These are phyloP conservation scores for Pontederia paniculata DNA, from an alignment of 176 grass and related monocot genomes.

Conservation along the genomic window DNA sequence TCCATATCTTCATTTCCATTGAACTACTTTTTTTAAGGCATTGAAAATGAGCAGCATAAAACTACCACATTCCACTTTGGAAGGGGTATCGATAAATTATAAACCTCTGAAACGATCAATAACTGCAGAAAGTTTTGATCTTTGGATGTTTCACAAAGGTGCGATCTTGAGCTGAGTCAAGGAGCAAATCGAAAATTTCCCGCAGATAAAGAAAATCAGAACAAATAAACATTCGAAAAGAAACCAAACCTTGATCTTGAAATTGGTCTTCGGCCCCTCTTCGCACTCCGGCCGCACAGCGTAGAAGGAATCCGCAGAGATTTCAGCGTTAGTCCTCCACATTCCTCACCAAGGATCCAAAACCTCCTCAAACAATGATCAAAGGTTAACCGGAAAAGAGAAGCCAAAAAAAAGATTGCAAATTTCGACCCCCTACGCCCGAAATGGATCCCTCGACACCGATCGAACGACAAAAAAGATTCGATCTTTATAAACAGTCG, in stretches of 20 bases:
- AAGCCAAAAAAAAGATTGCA: too few species aligned
- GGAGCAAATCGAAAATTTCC: neutral
- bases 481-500: neutral
- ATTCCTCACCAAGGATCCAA: slow-evolving; percentile 9
- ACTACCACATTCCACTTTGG: too few species aligned
- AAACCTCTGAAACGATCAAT: too few species aligned
- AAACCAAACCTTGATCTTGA: slow-evolving; percentile 90
- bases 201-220: slow-evolving; percentile 17
- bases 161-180: neutral
- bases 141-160: neutral
- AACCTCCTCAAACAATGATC: too few species aligned
- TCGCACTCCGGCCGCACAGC: slow-evolving; percentile 66
- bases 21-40: too few species aligned
- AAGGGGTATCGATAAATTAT: too few species aligned
- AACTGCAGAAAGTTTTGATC: neutral
- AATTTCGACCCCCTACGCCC: too few species aligned
- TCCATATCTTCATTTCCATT: too few species aligned
- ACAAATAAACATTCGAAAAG: neutral
- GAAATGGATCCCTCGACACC: neutral
- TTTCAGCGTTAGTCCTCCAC: slow-evolving; percentile 48
- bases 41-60: too few species aligned
- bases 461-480: neutral
- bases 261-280: slow-evolving; percentile 90
- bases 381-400: too few species aligned
- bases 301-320: slow-evolving; percentile 84